Percentiles rank a stretch among this genome's conserved stretches.
phyloP scores from a whole-genome alignment of 2,329 filamentous ascomycete species.

The Colletotrichum camelliae region DNA sequence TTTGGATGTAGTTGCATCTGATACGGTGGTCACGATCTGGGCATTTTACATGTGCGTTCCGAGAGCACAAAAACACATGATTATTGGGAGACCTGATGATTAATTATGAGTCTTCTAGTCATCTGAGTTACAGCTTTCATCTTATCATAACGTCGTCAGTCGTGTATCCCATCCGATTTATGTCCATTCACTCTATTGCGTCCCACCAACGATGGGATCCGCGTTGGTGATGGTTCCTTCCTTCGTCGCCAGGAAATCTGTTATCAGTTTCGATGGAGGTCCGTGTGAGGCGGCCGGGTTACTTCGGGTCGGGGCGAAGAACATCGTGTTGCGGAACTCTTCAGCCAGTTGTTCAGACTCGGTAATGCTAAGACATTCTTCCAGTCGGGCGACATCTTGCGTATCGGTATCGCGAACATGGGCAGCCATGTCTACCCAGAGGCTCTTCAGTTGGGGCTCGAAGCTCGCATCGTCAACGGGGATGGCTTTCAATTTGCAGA shows the following conservation, averaged over 20 bases:
- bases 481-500: not conserved
- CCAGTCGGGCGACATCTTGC: conserved; percentile 5
- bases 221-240: not conserved
- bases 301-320: conserved; percentile 3
- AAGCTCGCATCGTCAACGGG: not conserved
- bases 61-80: not conserved
- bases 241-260: conserved; percentile 11
- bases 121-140: not conserved
- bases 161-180: not conserved
- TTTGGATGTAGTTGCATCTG: not conserved
- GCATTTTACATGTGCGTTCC: not conserved
- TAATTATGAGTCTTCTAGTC: not conserved
- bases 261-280: conserved; percentile 8
- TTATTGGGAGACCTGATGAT: not conserved
- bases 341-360: conserved; percentile 7
- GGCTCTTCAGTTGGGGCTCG: not conserved
- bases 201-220: not conserved
- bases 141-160: not conserved
- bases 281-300: not conserved
- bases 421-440: conserved; percentile 5
- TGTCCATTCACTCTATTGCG: not conserved
- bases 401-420: conserved; percentile 12
- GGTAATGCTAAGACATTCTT: conserved; percentile 9
- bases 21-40: not conserved
- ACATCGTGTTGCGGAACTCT: conserved; percentile 7